phyloP scores from a whole-genome alignment of 257 asterid genomes.

The Nicotiana attenuata region DNA sequence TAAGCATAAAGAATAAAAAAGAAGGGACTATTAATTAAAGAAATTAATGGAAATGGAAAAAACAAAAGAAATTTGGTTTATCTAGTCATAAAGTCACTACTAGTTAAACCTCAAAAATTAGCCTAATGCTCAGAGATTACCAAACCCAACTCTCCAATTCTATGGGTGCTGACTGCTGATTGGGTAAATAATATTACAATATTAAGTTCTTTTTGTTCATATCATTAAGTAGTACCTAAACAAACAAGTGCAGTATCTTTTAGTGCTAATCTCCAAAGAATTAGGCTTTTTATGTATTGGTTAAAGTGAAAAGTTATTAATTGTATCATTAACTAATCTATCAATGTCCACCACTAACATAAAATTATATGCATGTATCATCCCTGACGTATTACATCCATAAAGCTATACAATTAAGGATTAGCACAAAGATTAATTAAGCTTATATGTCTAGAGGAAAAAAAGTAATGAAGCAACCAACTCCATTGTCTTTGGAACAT shows the following conservation, averaged over 20 bases:
- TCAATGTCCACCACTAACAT: conserved; percentile 13
- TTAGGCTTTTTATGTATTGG: conserved; percentile 25
- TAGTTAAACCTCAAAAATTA: background rate
- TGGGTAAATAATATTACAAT: background rate
- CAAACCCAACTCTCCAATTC: conserved; percentile 3
- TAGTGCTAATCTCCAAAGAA: conserved; percentile 23
- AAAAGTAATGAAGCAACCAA: background rate
- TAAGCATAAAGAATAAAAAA: background rate
- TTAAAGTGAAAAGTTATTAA: conserved; percentile 10
- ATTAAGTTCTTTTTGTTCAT: conserved; percentile 1
- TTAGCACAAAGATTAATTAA: conserved; percentile 8
- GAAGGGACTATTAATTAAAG: background rate
- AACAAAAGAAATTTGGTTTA: background rate
- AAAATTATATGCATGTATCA: conserved; percentile 4
- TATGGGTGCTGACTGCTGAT: conserved; percentile 6
- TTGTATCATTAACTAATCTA: background rate
- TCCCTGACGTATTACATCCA: conserved; percentile 6
- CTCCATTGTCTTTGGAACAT: conserved; percentile 21
- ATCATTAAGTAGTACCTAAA: background rate
- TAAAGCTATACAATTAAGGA: background rate
- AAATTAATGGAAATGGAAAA: background rate
- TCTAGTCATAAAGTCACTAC: conserved; percentile 14
- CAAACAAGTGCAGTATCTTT: background rate
- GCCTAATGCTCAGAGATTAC: conserved; percentile 12
- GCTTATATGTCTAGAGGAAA: conserved; percentile 2